These are phyloP conservation scores for Sclerotinia sclerotiorum DNA, from an alignment of 2,329 filamentous ascomycete genomes.

Conservation along the genomic window DNA sequence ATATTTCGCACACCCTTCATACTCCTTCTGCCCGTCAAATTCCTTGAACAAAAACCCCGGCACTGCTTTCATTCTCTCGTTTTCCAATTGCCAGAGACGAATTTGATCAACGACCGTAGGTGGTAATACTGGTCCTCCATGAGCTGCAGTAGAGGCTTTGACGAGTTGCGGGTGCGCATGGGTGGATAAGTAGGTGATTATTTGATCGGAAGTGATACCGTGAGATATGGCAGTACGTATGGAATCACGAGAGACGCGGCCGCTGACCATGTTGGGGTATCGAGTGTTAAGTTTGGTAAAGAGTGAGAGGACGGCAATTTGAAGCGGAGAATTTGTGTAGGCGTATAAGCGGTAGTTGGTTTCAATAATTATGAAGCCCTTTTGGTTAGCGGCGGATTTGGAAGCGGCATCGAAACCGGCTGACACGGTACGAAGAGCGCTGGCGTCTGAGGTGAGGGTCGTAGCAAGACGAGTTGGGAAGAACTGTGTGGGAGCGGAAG, in stretches of 20 bases:
- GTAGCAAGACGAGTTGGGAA: conserved; percentile 94
- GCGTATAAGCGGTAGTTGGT: conserved; percentile 98
- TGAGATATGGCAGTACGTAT: conserved; percentile 82
- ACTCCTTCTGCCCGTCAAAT: conserved; percentile 71
- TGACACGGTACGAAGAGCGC: conserved; percentile 67
- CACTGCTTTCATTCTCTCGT: conserved; percentile 85
- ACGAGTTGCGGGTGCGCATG: conserved; percentile 95
- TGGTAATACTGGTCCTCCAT: conserved; percentile 68
- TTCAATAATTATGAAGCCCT: conserved; percentile 91
- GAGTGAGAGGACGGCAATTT: conserved; percentile 89
- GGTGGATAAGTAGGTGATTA: conserved; percentile 86
- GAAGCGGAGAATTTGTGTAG: conserved; percentile 89
- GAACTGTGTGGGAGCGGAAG: conserved; percentile 59
- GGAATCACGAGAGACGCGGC: conserved; percentile 84
- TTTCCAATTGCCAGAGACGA: conserved; percentile 94
- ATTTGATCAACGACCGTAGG: conserved; percentile 98
- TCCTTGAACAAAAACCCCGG: conserved; percentile 87
- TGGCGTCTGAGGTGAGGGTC: conserved; percentile 76
- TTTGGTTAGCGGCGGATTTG: conserved; percentile 47
- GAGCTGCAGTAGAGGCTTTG: conserved; percentile 46
- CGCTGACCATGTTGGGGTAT: conserved; percentile 91
- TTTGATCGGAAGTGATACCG: conserved; percentile 93
- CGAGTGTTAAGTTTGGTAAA: conserved; percentile 87
- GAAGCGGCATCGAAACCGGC: conserved; percentile 68
- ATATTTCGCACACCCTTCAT: conserved; percentile 69